Percentiles rank a stretch among this genome's conserved stretches.
Evolutionary conservation across 1,284 basidiomycete species (phyloP).

Genomic region (Ceratobasidium sp.): DNA sequence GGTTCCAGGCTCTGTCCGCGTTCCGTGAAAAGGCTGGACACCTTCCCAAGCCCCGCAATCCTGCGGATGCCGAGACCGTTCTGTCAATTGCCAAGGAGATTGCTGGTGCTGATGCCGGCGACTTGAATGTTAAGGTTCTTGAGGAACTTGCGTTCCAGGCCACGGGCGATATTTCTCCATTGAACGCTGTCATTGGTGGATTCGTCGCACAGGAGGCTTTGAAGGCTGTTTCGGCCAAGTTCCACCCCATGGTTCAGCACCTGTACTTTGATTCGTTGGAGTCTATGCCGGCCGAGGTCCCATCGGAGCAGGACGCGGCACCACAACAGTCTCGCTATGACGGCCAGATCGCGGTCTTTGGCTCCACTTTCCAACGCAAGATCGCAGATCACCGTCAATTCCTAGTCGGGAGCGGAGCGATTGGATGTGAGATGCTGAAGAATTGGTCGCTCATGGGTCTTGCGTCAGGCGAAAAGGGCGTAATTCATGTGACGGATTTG

Average conservation of each 20-base stretch:
- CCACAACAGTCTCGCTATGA: conserved; percentile 91
- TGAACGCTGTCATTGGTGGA: conserved; percentile 95
- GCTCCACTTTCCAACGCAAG: conserved; percentile 92
- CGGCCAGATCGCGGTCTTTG: conserved; percentile 96
- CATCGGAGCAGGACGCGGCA: conserved; percentile 88
- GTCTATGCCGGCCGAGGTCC: conserved; percentile 82
- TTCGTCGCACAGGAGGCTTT: conserved; percentile 99
- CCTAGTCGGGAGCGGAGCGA: conserved; percentile 97
- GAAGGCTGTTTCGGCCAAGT: conserved; percentile 98
- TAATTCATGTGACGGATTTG: conserved; percentile 95
- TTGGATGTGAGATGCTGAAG: conserved; percentile 99
- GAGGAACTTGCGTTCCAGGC: conserved; percentile 94
- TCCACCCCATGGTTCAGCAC: conserved; percentile 96
- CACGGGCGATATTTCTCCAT: conserved; percentile 90
- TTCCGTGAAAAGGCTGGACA: conserved; percentile 79
- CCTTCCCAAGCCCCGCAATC: conserved; percentile 87
- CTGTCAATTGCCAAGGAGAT: conserved; percentile 85
- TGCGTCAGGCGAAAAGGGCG: conserved; percentile 83
- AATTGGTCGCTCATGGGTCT: conserved; percentile 99
- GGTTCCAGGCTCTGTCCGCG: conserved; percentile 93
- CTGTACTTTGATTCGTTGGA: conserved; percentile 99
- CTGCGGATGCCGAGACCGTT: conserved; percentile 81
- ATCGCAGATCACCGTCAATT: conserved; percentile 94
- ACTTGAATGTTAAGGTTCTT: conserved; percentile 82
- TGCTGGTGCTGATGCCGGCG: conserved; percentile 68